These are phyloP conservation scores for Panaeolus papilionaceus DNA, from an alignment of 768 basidiomycete genomes.

Conservation along the genomic window DNA sequence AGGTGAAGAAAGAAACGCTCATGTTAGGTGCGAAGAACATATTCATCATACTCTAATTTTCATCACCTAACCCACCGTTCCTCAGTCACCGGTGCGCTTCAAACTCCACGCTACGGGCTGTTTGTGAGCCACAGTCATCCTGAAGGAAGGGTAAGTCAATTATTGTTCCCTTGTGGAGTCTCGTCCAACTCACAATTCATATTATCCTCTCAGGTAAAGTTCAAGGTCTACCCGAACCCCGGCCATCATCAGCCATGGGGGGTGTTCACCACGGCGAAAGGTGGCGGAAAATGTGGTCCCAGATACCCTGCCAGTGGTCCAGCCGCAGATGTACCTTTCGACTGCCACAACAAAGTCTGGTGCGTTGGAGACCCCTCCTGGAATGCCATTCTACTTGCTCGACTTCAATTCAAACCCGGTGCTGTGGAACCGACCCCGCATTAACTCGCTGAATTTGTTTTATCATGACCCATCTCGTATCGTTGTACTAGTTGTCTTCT, in stretches of 20 bases:
- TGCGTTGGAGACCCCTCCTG: background rate
- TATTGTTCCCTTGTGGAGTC: too few relatives aligned
- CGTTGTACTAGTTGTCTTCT: too few relatives aligned
- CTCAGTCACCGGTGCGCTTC: slow-evolving; percentile 28
- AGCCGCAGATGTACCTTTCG: slow-evolving; percentile 16
- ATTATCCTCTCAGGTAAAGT: slow-evolving; percentile 25
- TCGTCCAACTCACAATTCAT: too few relatives aligned
- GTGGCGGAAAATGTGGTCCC: slow-evolving; percentile 14
- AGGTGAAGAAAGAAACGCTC: slow-evolving; percentile 29
- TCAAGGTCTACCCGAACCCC: slow-evolving; percentile 27
- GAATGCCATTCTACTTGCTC: slow-evolving; percentile 17
- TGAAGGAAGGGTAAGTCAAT: slow-evolving; percentile 27
- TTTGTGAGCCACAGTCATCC: slow-evolving; percentile 32
- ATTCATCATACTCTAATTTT: too few relatives aligned
- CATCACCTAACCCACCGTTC: slow-evolving; percentile 5
- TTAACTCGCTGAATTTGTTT: too few relatives aligned
- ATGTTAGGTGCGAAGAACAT: slow-evolving; percentile 25
- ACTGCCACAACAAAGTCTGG: slow-evolving; percentile 28
- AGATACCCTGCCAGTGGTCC: slow-evolving; percentile 27
- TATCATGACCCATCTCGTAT: too few relatives aligned
- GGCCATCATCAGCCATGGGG: slow-evolving; percentile 30
- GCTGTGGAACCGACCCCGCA: slow-evolving; percentile 13
- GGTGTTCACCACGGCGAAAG: slow-evolving; percentile 25
- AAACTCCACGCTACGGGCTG: slow-evolving; percentile 28
- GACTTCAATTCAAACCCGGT: slow-evolving; percentile 19